These are phyloP conservation scores for Mortierella sp. DNA, from an alignment of 371 early-diverging fungal species.

Conservation along the genomic window DNA sequence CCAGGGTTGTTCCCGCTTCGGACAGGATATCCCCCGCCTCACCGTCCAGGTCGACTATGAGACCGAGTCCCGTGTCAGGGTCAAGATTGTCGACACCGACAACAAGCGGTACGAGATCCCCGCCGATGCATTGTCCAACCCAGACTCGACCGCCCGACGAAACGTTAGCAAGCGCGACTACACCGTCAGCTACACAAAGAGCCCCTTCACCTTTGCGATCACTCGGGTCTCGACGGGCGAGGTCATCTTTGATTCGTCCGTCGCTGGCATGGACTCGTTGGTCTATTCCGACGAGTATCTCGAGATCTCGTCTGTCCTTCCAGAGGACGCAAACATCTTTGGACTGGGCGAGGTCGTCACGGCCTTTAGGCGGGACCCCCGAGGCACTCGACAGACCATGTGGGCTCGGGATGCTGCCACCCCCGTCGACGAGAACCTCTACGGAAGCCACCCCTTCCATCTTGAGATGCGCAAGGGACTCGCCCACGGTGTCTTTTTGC, in stretches of 20 bases:
- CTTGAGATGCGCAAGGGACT: slow-evolving; percentile 71
- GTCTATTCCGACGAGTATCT: slow-evolving; percentile 81
- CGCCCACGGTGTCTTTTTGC: slow-evolving; percentile 71
- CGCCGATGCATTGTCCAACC: slow-evolving; percentile 59
- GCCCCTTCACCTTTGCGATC: slow-evolving; percentile 71
- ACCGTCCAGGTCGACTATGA: slow-evolving; percentile 64
- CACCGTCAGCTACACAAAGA: slow-evolving; percentile 61
- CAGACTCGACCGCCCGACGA: slow-evolving; percentile 35
- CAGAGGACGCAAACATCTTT: slow-evolving; percentile 72
- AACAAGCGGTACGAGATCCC: slow-evolving; percentile 70
- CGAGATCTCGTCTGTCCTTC: slow-evolving; percentile 67
- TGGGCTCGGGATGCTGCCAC: slow-evolving; percentile 72
- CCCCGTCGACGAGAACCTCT: slow-evolving; percentile 69
- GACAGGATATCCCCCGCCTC: slow-evolving; percentile 61
- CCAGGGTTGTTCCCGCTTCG: slow-evolving; percentile 55
- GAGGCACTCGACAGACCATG: slow-evolving; percentile 58
- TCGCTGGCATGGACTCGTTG: slow-evolving; percentile 60
- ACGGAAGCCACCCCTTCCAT: slow-evolving; percentile 82
- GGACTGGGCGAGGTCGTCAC: slow-evolving; percentile 78
- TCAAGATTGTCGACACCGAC: slow-evolving; percentile 67
- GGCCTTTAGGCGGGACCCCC: slow-evolving; percentile 62
- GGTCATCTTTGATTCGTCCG: slow-evolving; percentile 71
- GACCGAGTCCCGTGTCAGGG: slow-evolving; percentile 63
- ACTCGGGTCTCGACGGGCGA: slow-evolving; percentile 62
- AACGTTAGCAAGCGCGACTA: slow-evolving; percentile 45